These are phyloP conservation scores for Wolfiporia cocos DNA, from an alignment of 1,284 basidiomycete genomes.

Conservation along the genomic window DNA sequence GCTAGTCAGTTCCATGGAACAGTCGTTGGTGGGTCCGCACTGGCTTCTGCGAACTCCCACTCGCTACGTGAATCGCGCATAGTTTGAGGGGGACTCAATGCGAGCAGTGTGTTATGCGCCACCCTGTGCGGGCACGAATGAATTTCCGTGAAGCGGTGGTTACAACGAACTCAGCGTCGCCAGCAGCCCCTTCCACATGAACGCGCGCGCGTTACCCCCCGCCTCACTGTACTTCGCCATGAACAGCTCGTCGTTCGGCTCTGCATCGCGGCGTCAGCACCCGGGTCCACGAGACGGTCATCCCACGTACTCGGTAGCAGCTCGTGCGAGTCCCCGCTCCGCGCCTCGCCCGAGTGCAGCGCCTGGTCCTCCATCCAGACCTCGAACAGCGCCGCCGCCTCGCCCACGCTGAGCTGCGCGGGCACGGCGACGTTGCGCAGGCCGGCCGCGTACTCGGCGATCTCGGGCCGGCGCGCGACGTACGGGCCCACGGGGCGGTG, in stretches of 20 bases:
- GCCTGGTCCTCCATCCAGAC: conserved; percentile 58
- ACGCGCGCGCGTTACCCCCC: conserved; percentile 66
- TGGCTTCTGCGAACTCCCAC: too few species aligned
- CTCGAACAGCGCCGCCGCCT: conserved; percentile 66
- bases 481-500: conserved; percentile 40
- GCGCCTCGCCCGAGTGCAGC: conserved; percentile 38
- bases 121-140: too few species aligned
- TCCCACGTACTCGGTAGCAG: conserved; percentile 1
- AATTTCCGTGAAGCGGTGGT: too few species aligned
- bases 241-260: conserved; percentile 52
- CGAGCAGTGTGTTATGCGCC: too few species aligned
- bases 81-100: too few species aligned
- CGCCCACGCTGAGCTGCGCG: conserved; percentile 46
- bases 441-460: conserved; percentile 48
- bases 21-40: too few species aligned
- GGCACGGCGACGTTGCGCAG: conserved; percentile 52
- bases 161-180: conserved; percentile 16
- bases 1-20: too few species aligned
- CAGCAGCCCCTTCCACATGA: conserved; percentile 69
- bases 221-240: conserved; percentile 69
- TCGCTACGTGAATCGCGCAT: too few species aligned
- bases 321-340: neutral
- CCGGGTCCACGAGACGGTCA: neutral
- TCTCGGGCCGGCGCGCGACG: conserved; percentile 36
- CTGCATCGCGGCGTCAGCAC: neutral